Evolutionary conservation across 495 filamentous ascomycete genomes (phyloP), one percentile per base, ranked within the genome.

Genomic region (Aspergillus asperescens): DNA sequence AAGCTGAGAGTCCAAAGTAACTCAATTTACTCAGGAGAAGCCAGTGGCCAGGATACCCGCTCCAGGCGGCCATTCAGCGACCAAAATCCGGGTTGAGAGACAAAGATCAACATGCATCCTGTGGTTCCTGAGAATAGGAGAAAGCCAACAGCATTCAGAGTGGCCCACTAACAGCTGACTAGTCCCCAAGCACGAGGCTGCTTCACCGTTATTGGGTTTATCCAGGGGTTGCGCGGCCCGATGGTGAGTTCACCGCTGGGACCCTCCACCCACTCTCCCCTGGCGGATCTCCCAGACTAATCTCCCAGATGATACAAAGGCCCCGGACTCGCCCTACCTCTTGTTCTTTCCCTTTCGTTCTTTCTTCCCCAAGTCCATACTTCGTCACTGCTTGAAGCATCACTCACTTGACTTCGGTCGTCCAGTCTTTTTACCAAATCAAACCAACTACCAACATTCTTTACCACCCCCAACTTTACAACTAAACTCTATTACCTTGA

Each of bases 351-450:
- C 50, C 52, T 54, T 62, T 45, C 48, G 63, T 68, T 68, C 61
- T 62, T 63, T 68, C 55, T 62, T 60, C 57, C 56, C 55, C 68
- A 75, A 73, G 67, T 64, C 58, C 62, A 64, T 35, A 60, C 63
- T 67, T 70, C 64, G 63, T 62, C 67, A 57, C 55, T 60, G 60
- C 52, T 67, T 62, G 62, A 65, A 60, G 63, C 66, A 69, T 58
- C 16, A 62, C 60, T 61, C 61, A 59, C 59, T 74, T 62, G 77
- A 78, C 77, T 74, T 77, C 76, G 76, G 77, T 79, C 76, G 72
- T 69, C 68, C 68, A 75, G 67, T 78, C 76, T 77, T 76, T n/a
- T 80, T 66, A 49, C 59, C 50, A 46, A 61, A n/a, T n/a, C n/a
- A n/a, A 38, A 52, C 64, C 61, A 71, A 70, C 65, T 68, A 71